Evolutionary conservation across 2,329 filamentous ascomycete genomes (phyloP).

Genomic region (Exophiala lecanii-corni): DNA sequence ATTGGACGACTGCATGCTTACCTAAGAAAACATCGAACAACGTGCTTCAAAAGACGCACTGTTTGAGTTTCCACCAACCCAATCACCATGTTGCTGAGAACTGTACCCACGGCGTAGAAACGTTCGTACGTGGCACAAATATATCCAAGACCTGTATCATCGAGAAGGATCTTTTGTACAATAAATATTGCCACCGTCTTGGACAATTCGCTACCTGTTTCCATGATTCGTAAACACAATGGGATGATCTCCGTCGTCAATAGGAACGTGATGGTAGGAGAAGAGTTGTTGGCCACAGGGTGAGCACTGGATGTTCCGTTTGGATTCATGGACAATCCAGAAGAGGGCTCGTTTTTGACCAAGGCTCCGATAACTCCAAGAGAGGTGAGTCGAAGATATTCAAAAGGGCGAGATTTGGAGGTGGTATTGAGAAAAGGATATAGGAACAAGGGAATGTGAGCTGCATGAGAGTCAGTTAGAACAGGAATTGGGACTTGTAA

Average conservation of each 20-base stretch:
- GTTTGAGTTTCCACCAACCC: conserved; percentile 98
- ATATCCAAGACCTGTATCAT: conserved; percentile 94
- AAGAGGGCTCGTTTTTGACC: conserved; percentile 78
- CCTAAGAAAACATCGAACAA: conserved; percentile 94
- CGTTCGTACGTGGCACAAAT: conserved; percentile 98
- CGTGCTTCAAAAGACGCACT: conserved; percentile 90
- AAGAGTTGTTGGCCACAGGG: conserved; percentile 50
- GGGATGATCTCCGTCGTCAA: conserved; percentile 98
- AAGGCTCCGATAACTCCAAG: conserved; percentile 94
- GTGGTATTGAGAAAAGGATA: conserved; percentile 99
- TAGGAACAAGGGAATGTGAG: conserved; percentile 93
- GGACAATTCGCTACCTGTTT: conserved; percentile 94
- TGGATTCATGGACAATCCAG: conserved; percentile 22
- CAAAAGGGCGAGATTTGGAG: conserved; percentile 94
- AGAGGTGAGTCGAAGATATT: conserved; percentile 92
- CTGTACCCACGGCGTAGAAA: conserved; percentile 96
- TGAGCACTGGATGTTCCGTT: conserved; percentile 19
- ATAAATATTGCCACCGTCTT: conserved; percentile 99
- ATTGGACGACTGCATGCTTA: conserved; percentile 41
- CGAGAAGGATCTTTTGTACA: conserved; percentile 95
- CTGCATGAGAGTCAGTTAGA: conserved; percentile 44
- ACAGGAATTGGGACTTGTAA: neutral
- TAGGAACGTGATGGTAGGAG: conserved; percentile 97
- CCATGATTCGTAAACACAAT: conserved; percentile 96
- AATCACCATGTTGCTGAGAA: conserved; percentile 97